phyloP scores from a whole-genome alignment of 2,329 filamentous ascomycete genomes.

The Thelonectria blattea region DNA sequence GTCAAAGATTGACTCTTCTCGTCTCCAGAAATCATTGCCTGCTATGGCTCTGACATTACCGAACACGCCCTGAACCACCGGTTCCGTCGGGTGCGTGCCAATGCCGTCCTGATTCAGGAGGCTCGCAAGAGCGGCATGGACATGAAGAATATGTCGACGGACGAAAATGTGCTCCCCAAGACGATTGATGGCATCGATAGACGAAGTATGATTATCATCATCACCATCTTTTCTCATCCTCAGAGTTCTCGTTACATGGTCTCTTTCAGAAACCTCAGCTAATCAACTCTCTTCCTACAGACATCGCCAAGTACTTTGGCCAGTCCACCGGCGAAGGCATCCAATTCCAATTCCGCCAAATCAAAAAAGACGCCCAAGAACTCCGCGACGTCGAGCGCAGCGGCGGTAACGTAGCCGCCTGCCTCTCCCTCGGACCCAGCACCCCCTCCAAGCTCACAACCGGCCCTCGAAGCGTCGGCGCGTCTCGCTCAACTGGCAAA shows the following conservation, averaged over 20 bases:
- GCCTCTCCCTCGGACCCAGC: conserved; percentile 41
- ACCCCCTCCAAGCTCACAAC: conserved; percentile 40
- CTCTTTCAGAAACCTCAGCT: background rate
- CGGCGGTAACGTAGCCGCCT: conserved; percentile 53
- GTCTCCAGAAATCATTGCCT: conserved; percentile 53
- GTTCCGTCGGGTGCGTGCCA: conserved; percentile 54
- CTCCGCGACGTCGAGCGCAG: conserved; percentile 52
- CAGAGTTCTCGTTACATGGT: background rate
- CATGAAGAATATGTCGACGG: conserved; percentile 49
- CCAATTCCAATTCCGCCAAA: conserved; percentile 64
- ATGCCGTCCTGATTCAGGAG: conserved; percentile 47
- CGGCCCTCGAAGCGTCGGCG: conserved; percentile 28
- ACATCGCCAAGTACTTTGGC: conserved; percentile 65
- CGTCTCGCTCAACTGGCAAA: conserved; percentile 38
- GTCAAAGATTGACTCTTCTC: conserved; percentile 43
- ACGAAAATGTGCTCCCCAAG: conserved; percentile 44
- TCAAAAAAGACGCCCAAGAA: conserved; percentile 59
- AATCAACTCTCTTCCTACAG: conserved; percentile 43
- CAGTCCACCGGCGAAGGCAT: conserved; percentile 63
- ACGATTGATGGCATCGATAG: conserved; percentile 48
- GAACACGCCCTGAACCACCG: conserved; percentile 57
- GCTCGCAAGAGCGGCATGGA: conserved; percentile 47
- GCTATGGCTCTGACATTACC: conserved; percentile 58
- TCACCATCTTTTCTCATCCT: conserved; percentile 8
- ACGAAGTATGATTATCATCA: conserved; percentile 52